A percentile compares a stretch with the other conserved stretches of the same genome.
Conservation (phyloP, 257 asterid species). For the Lycium barbarum region DNA sequence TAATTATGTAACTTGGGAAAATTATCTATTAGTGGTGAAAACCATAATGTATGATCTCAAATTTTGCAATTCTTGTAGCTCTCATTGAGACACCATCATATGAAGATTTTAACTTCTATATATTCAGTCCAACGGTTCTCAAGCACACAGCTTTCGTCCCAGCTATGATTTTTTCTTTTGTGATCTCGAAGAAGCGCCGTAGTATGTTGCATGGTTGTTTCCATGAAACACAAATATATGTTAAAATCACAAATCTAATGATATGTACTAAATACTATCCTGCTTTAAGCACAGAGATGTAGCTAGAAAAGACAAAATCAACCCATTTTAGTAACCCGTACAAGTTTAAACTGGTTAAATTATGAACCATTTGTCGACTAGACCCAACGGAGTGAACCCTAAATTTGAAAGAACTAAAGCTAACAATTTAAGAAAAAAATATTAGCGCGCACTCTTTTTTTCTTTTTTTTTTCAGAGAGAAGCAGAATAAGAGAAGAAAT, state of each 20-base stretch:
- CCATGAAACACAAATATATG: too few relatives aligned
- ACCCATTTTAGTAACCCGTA: neutral
- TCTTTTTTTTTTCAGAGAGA: neutral
- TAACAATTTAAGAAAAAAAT: neutral
- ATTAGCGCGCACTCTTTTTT: neutral
- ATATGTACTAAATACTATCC: too few relatives aligned
- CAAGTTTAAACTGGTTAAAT: too few relatives aligned
- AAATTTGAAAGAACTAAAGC: neutral
- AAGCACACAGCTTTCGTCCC: neutral
- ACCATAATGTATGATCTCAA: neutral
- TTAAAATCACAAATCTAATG: too few relatives aligned
- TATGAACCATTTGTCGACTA: neutral
- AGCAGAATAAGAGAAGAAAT: neutral
- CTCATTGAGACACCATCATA: neutral
- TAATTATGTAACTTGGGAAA: neutral
- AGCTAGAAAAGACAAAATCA: neutral
- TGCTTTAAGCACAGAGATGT: neutral
- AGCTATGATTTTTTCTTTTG: too few relatives aligned
- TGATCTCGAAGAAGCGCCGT: too few relatives aligned
- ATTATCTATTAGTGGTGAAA: neutral
- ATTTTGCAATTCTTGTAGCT: neutral
- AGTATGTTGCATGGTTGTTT: too few relatives aligned
- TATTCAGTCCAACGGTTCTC: neutral
- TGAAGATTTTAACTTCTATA: neutral
- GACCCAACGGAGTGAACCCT: neutral